These are phyloP conservation scores for Yamadazyma pseudoaaseri DNA, from an alignment of 1,139 yeast genomes.

Conservation along the genomic window DNA sequence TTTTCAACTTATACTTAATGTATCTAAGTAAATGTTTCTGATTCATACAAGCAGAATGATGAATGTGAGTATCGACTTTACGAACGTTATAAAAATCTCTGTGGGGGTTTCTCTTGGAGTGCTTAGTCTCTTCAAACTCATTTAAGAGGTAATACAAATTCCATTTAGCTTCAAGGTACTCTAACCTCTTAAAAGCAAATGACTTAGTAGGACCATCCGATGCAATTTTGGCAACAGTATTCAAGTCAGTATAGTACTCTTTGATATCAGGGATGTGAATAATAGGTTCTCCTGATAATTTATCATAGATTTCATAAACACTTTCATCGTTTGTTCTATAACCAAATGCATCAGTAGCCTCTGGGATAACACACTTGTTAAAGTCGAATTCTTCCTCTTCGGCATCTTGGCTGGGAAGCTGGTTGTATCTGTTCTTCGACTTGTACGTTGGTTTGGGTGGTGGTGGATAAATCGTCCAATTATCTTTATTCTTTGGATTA, in stretches of 20 bases:
- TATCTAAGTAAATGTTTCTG: constrained; percentile 94
- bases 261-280: constrained; percentile 72
- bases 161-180: constrained; percentile 96
- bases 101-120: constrained; percentile 76
- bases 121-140: constrained; percentile 90
- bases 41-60: constrained; percentile 98
- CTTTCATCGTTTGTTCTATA: constrained; percentile 59
- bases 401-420: constrained; percentile 34
- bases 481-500: constrained; percentile 75
- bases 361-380: constrained; percentile 64
- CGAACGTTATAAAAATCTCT: constrained; percentile 97
- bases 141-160: constrained; percentile 82
- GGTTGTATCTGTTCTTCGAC: constrained; percentile 57
- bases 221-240: constrained; percentile 64
- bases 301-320: constrained; percentile 63
- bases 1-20: constrained; percentile 77
- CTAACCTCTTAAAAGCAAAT: constrained; percentile 90
- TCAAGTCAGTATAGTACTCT: constrained; percentile 84
- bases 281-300: constrained; percentile 27
- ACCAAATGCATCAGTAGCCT: constrained; percentile 44
- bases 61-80: constrained; percentile 98
- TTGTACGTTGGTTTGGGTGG: constrained; percentile 95
- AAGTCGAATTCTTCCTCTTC: constrained; percentile 59
- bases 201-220: constrained; percentile 98
- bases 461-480: constrained; percentile 85